Conservation (phyloP, 2,329 filamentous ascomycete genomes). For the Byssochlamys sp. region DNA sequence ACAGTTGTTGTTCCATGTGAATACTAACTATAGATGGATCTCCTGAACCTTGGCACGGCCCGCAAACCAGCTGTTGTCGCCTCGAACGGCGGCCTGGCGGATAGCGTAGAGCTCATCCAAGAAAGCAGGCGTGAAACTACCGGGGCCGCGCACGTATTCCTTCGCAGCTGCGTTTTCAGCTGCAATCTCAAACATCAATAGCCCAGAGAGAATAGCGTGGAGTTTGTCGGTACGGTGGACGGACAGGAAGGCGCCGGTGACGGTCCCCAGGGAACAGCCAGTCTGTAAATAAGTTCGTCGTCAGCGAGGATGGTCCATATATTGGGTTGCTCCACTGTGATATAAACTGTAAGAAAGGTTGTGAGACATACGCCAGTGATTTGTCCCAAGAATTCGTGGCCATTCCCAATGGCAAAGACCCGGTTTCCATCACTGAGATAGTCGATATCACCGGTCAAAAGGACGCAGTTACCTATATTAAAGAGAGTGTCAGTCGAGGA, state of each 20-base stretch:
- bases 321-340: not conserved
- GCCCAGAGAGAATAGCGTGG: conserved; percentile 60
- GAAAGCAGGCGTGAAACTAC: conserved; percentile 76
- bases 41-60: conserved; percentile 29
- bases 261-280: conserved; percentile 77
- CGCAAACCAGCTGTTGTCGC: conserved; percentile 25
- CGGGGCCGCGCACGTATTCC: conserved; percentile 63
- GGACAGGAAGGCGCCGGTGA: conserved; percentile 65
- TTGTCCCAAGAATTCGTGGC: conserved; percentile 50
- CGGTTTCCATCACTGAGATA: conserved; percentile 64
- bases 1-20: not conserved
- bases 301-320: not conserved
- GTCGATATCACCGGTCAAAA: conserved; percentile 75
- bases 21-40: conserved; percentile 14
- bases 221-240: conserved; percentile 56
- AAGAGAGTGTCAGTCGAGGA: conserved; percentile 1
- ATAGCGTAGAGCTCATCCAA: conserved; percentile 57
- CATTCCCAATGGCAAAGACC: conserved; percentile 63
- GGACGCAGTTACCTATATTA: conserved; percentile 50
- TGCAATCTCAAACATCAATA: conserved; percentile 69
- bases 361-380: conserved; percentile 32
- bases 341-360: not conserved
- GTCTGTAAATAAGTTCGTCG: conserved; percentile 36
- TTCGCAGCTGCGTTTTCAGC: conserved; percentile 56
- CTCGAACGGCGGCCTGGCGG: conserved; percentile 23